These are phyloP conservation scores for Lasiodiplodia sp. DNA, from an alignment of 2,329 filamentous ascomycete species.

Conservation along the genomic window DNA sequence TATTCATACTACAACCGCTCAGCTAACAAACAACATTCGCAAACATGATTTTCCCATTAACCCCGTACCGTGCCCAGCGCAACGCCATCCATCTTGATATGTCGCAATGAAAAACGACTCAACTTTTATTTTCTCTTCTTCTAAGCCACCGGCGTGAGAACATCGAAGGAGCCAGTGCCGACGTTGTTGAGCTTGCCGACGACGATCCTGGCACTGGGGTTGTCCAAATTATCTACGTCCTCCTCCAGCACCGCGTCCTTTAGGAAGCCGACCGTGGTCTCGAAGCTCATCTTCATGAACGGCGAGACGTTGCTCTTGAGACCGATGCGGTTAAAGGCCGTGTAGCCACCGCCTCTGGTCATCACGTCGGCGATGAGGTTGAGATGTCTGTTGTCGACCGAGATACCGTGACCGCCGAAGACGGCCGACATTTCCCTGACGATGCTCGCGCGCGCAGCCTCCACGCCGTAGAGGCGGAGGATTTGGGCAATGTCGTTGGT, in stretches of 20 bases:
- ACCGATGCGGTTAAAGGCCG: conserved; percentile 90
- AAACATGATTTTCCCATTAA: background rate
- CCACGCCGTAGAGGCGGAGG: conserved; percentile 86
- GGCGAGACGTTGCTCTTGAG: conserved; percentile 84
- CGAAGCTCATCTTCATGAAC: conserved; percentile 99
- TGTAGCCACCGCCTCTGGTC: conserved; percentile 91
- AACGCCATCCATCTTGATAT: background rate
- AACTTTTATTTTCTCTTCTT: background rate
- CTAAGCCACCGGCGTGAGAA: conserved; percentile 59
- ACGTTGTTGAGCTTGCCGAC: conserved; percentile 82
- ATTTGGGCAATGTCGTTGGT: conserved; percentile 94
- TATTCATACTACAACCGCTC: background rate
- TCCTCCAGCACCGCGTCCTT: conserved; percentile 90
- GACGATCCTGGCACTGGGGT: conserved; percentile 87
- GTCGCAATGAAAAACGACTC: background rate
- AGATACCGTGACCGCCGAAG: conserved; percentile 90
- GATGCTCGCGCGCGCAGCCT: conserved; percentile 87
- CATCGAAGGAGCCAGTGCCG: conserved; percentile 91
- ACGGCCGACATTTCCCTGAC: conserved; percentile 85
- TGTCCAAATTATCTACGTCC: conserved; percentile 86
- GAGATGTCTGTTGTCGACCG: conserved; percentile 88
- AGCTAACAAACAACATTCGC: background rate
- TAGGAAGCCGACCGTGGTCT: conserved; percentile 93
- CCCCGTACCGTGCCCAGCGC: conserved; percentile 1
- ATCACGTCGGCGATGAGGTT: conserved; percentile 97